Evolutionary conservation across 129 eudicot genomes (phyloP).

Genomic region (Centaurea solstitialis): DNA sequence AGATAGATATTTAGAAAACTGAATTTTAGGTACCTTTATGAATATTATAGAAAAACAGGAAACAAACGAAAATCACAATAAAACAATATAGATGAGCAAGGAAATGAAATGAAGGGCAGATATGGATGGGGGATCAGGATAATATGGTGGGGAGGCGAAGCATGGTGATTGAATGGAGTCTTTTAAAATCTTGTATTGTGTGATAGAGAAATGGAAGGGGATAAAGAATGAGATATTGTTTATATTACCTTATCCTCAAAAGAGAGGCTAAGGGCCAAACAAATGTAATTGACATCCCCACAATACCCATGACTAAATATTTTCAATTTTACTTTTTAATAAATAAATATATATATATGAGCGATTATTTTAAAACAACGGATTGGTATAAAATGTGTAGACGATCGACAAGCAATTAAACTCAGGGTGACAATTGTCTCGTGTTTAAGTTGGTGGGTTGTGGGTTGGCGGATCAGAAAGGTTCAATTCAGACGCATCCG

Average conservation of each 20-base stretch:
- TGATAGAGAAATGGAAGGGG: constrained; percentile 31
- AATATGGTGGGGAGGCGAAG: constrained; percentile 11
- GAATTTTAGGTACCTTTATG: neutral
- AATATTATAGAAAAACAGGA: neutral
- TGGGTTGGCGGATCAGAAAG: too few relatives aligned
- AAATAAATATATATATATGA: neutral
- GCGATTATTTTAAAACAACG: too few relatives aligned
- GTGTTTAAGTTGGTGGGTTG: too few relatives aligned
- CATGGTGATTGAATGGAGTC: neutral
- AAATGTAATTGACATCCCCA: constrained; percentile 22
- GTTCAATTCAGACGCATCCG: too few relatives aligned
- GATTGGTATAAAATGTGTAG: too few relatives aligned
- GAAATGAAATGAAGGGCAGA: constrained; percentile 9
- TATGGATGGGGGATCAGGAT: constrained; percentile 5
- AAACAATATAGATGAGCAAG: neutral
- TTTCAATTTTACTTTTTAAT: neutral
- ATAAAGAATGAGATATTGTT: constrained; percentile 25
- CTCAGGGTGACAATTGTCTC: too few relatives aligned
- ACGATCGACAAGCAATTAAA: too few relatives aligned
- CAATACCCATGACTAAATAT: constrained; percentile 13
- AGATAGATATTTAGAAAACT: neutral
- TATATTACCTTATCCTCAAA: constrained; percentile 27
- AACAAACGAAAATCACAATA: neutral
- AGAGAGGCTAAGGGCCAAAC: constrained; percentile 32
- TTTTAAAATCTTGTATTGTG: constrained; percentile 13